phyloP scores from a whole-genome alignment of 2,329 filamentous ascomycete genomes.

The Mollisia scopiformis region DNA sequence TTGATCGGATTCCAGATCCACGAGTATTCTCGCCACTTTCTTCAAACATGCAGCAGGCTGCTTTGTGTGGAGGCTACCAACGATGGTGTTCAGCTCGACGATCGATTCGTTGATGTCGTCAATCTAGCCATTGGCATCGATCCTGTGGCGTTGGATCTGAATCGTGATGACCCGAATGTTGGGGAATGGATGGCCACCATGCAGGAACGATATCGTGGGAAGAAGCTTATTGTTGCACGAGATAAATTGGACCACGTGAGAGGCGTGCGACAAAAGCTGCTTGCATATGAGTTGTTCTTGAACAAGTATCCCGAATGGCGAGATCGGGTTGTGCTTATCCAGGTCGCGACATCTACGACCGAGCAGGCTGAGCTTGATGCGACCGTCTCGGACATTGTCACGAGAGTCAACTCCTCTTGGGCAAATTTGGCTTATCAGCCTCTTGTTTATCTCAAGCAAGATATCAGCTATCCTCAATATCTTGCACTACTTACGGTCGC shows the following conservation, averaged over 20 bases:
- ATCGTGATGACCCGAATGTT: constrained; percentile 74
- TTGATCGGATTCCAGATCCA: constrained; percentile 91
- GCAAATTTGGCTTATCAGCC: constrained; percentile 91
- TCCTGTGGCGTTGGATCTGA: constrained; percentile 71
- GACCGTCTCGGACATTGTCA: constrained; percentile 90
- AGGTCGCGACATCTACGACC: constrained; percentile 88
- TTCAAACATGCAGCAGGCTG: constrained; percentile 92
- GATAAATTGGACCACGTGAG: constrained; percentile 94
- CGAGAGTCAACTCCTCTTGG: constrained; percentile 88
- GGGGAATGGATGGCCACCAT: constrained; percentile 79
- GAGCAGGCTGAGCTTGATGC: constrained; percentile 88
- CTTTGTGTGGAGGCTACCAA: constrained; percentile 88
- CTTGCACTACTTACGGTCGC: constrained; percentile 89
- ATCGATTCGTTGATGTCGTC: constrained; percentile 89
- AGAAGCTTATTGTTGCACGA: constrained; percentile 87
- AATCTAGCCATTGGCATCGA: constrained; percentile 91
- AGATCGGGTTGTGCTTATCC: constrained; percentile 86
- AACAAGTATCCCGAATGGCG: constrained; percentile 92
- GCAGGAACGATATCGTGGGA: constrained; percentile 81
- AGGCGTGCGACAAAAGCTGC: constrained; percentile 89
- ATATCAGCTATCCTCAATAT: constrained; percentile 91
- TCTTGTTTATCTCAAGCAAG: constrained; percentile 91
- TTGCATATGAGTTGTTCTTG: constrained; percentile 88
- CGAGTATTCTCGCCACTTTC: constrained; percentile 91
- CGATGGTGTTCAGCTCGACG: constrained; percentile 87